phyloP scores from a whole-genome alignment of 1,284 basidiomycete genomes.

The Agaricales sp. region DNA sequence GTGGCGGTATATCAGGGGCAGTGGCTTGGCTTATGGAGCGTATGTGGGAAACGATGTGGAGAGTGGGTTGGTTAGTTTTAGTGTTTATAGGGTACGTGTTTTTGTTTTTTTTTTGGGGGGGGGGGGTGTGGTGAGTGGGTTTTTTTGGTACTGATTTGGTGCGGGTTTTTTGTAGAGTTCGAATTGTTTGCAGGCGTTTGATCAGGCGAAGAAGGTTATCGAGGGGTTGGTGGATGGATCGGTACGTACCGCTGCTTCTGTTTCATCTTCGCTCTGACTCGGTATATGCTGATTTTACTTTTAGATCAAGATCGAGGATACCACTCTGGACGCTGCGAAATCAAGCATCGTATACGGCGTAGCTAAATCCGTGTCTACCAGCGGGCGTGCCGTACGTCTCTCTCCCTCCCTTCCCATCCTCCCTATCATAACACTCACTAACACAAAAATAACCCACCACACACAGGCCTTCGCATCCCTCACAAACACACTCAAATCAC shows the following conservation, averaged over 20 bases:
- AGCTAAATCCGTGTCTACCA: slow-evolving; percentile 75
- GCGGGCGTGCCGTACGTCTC: slow-evolving; percentile 66
- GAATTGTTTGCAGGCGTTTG: slow-evolving; percentile 76
- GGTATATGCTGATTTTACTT: slow-evolving; percentile 5
- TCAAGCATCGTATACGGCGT: slow-evolving; percentile 83
- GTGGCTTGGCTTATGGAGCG: slow-evolving; percentile 91
- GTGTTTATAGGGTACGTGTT: slow-evolving; percentile 65
- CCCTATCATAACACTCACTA: slow-evolving; percentile 6
- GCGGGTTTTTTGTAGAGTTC: slow-evolving; percentile 55
- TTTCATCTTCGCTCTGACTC: neutral
- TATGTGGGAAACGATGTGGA: slow-evolving; percentile 75
- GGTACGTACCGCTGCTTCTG: slow-evolving; percentile 39
- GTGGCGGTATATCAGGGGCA: slow-evolving; percentile 86
- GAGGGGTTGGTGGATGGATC: slow-evolving; percentile 68
- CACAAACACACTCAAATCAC: slow-evolving; percentile 73
- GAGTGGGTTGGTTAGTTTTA: slow-evolving; percentile 74
- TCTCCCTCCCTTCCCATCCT: neutral
- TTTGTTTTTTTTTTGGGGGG: neutral
- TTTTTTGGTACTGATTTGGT: slow-evolving; percentile 1
- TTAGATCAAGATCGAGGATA: slow-evolving; percentile 75
- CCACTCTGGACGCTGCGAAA: slow-evolving; percentile 86
- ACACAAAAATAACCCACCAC: too few relatives aligned
- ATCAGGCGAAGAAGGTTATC: slow-evolving; percentile 72
- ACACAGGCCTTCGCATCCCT: slow-evolving; percentile 75
- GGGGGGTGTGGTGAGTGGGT: neutral